Percentiles rank a stretch among this genome's conserved stretches.
Evolutionary conservation across 768 basidiomycete genomes (phyloP).

Genomic region (Kwoniella sp.): DNA sequence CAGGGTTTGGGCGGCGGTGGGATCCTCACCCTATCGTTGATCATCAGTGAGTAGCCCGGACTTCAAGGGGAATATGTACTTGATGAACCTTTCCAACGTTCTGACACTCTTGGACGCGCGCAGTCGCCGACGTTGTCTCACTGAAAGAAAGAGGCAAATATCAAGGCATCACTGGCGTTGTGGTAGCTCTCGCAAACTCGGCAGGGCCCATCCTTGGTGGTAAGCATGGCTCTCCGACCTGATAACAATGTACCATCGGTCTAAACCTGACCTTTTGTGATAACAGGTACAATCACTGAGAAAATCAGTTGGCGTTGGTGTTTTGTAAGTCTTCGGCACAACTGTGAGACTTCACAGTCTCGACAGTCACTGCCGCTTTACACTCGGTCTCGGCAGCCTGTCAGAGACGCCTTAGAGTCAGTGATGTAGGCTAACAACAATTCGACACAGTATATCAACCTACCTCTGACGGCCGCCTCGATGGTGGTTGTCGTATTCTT

Average conservation of each 20-base stretch:
- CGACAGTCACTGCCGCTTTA: too few relatives aligned
- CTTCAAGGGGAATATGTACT: too few relatives aligned
- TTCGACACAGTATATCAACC: slow-evolving; percentile 62
- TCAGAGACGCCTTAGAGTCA: too few relatives aligned
- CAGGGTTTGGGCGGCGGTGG: slow-evolving; percentile 73
- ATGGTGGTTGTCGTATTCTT: slow-evolving; percentile 65
- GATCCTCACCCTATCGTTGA: slow-evolving; percentile 69
- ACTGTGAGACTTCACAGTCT: too few relatives aligned
- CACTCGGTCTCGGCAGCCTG: too few relatives aligned
- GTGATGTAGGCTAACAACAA: too few relatives aligned
- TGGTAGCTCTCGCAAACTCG: slow-evolving; percentile 66
- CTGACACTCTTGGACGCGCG: not conserved
- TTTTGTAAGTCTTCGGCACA: slow-evolving; percentile 56
- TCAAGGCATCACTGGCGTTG: slow-evolving; percentile 70
- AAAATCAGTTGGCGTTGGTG: slow-evolving; percentile 73
- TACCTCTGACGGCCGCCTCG: slow-evolving; percentile 64
- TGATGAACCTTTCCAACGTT: too few relatives aligned
- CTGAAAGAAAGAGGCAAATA: slow-evolving; percentile 69
- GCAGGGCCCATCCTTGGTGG: slow-evolving; percentile 73
- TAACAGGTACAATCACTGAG: slow-evolving; percentile 58
- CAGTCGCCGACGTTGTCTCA: slow-evolving; percentile 67
- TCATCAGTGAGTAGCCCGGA: slow-evolving; percentile 64
- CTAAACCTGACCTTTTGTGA: too few relatives aligned
- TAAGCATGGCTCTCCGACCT: slow-evolving; percentile 47
- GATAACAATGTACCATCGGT: too few relatives aligned